These are phyloP conservation scores for Capsicum pubescens DNA, from an alignment of 257 asterid species.

Conservation along the genomic window DNA sequence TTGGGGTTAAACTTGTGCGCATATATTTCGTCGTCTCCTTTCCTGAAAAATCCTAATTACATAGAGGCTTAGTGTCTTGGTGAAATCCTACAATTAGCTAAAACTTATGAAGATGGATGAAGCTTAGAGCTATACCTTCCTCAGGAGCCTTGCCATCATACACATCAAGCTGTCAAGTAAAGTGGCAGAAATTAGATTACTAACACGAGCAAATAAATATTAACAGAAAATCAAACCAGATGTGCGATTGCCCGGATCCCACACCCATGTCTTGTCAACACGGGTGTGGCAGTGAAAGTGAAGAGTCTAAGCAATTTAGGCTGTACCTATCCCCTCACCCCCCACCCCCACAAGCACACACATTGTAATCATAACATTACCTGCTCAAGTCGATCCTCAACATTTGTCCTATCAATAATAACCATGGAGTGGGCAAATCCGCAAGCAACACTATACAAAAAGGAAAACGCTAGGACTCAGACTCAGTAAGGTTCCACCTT, in stretches of 20 bases:
- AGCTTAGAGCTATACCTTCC: conserved; percentile 61
- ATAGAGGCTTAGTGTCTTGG: background rate
- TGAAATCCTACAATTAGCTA: background rate
- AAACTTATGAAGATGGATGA: background rate
- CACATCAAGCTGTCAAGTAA: conserved; percentile 72
- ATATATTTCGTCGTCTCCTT: background rate
- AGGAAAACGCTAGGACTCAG: conserved; percentile 15
- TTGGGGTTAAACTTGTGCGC: background rate
- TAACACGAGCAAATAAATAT: background rate
- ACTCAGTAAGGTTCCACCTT: background rate
- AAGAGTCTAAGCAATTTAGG: too few relatives aligned
- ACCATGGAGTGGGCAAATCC: conserved; percentile 86
- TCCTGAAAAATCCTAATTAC: background rate
- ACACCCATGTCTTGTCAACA: too few relatives aligned
- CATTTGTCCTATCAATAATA: conserved; percentile 75
- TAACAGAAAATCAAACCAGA: background rate
- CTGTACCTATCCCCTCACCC: too few relatives aligned
- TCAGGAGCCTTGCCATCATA: conserved; percentile 78
- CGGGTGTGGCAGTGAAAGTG: too few relatives aligned
- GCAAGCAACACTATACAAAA: conserved; percentile 79
- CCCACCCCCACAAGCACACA: too few relatives aligned
- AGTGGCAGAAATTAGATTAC: conserved; percentile 39
- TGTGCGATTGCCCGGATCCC: too few relatives aligned
- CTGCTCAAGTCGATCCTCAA: conserved; percentile 75
- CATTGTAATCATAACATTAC: conserved; percentile 41